Base-by-base conservation (phyloP, 192 early-diverging fungal genomes). In the Umbelopsis sp. region DNA sequence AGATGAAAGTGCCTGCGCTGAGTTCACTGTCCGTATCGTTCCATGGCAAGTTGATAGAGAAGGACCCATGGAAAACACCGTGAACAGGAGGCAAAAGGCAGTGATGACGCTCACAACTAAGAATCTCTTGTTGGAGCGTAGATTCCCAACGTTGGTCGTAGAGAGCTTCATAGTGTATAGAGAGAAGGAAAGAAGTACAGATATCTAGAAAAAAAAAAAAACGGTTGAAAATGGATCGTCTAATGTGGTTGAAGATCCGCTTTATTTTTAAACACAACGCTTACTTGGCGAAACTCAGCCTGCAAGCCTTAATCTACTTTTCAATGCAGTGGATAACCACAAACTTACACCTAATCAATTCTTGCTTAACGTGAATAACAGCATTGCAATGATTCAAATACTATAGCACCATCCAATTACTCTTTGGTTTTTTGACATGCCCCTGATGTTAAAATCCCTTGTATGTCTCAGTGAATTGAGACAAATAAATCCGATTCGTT, bases 1-100 rank as follows among this genome's bases (percentile, higher is more conserved):
- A 61, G 55, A 61, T 61, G 55, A 61, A n/a, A 61, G 55, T 16
- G 55, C 55, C 15, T 61, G 55, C 13, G 55, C 55, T 61, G 55
- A 61, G 55, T 61, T 61, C 13, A 61, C 55, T 4, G 55, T 61
- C 33, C 55, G 55, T 35, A 61, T 61, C 27, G 55, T 61, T 22
- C 55, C 55, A 25, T 61, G 55, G 30, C 55, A 61, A 6, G 55
- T 61, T 3, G 55, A 61, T 61, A 61, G 48, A 49, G 48, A 61
- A 61, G 55, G 55, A 35, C 27, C 55, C 55, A 61, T 61, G 30
- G 55, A 61, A 35, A 61, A 61, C 1, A 35, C 27, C 2, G 55
- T 35, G 25, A 61, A 35, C 55, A 61, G 27, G 15, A 61, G 18
- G 16, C 55, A 22, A 25, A 61, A 12, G 4, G 55, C 55, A 16